Percentiles rank a stretch among this genome's conserved stretches.
phyloP scores from a whole-genome alignment of 768 basidiomycete genomes.

The Mycena polygramma region DNA sequence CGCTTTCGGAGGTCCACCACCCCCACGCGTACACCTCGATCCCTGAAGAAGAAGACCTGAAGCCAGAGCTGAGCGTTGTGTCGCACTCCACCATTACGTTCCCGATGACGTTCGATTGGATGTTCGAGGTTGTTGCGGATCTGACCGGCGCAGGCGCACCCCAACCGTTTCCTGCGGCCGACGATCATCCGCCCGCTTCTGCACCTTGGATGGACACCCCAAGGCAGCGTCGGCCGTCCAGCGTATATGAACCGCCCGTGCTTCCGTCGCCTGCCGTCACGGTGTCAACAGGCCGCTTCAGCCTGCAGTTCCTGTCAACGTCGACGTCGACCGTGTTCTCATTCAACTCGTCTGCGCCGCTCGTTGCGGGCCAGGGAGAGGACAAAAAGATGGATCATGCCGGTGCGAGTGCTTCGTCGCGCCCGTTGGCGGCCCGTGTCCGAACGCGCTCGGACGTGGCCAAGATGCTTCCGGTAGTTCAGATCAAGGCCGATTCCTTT shows the following conservation, averaged over 20 bases:
- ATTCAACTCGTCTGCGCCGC: slow-evolving; percentile 39
- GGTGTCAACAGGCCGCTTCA: slow-evolving; percentile 55
- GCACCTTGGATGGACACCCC: slow-evolving; percentile 29
- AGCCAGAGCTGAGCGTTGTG: slow-evolving; percentile 50
- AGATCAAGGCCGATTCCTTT: slow-evolving; percentile 44
- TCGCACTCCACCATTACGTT: slow-evolving; percentile 47
- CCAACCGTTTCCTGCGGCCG: slow-evolving; percentile 38
- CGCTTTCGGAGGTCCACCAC: slow-evolving; percentile 27
- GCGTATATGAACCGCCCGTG: slow-evolving; percentile 47
- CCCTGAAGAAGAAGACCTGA: slow-evolving; percentile 61
- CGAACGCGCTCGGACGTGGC: slow-evolving; percentile 40
- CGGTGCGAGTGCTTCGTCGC: slow-evolving; percentile 29
- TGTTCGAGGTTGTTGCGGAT: slow-evolving; percentile 84
- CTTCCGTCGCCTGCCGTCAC: slow-evolving; percentile 47
- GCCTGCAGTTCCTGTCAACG: slow-evolving; percentile 69
- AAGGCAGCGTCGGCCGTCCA: slow-evolving; percentile 53
- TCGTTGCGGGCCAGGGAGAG: slow-evolving; percentile 23
- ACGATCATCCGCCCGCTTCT: slow-evolving; percentile 44
- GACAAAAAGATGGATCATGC: slow-evolving; percentile 28
- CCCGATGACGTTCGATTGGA: slow-evolving; percentile 74
- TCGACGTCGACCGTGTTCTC: slow-evolving; percentile 62
- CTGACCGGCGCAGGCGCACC: slow-evolving; percentile 51
- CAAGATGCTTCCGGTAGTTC: slow-evolving; percentile 43
- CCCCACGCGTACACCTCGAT: slow-evolving; percentile 58
- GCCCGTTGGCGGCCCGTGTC: background rate